Conservation (phyloP, 768 basidiomycete species). For the Solioccasus polychromus region DNA sequence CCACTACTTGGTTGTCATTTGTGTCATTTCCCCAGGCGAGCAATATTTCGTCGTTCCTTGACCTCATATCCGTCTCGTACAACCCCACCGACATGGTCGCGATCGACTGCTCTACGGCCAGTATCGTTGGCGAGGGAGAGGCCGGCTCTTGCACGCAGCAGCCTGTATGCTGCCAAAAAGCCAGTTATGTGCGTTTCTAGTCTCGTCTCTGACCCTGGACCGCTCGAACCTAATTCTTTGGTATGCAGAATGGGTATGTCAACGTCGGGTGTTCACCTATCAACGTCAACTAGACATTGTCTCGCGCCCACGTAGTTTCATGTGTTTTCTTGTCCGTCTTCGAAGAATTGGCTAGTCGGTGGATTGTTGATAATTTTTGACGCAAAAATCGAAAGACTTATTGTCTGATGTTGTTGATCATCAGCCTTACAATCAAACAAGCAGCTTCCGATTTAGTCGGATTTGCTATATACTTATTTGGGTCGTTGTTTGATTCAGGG, state of each 20-base stretch:
- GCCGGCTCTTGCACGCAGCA: constrained; percentile 20
- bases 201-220: background rate
- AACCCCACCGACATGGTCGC: constrained; percentile 22
- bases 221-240: background rate
- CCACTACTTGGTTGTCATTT: background rate
- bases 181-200: constrained; percentile 15
- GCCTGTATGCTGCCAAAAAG: constrained; percentile 25
- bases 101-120: constrained; percentile 23
- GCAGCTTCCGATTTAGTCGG: background rate
- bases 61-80: constrained; percentile 8
- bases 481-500: too few relatives aligned
- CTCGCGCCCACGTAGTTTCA: background rate
- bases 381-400: background rate
- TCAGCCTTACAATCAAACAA: too few relatives aligned
- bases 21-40: constrained; percentile 8
- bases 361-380: background rate
- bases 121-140: constrained; percentile 17
- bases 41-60: constrained; percentile 1
- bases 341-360: constrained; percentile 1
- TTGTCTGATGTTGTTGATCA: background rate
- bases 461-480: background rate
- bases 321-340: constrained; percentile 6
- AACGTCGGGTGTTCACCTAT: constrained; percentile 26
- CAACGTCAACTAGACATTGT: constrained; percentile 17
- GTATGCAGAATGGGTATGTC: constrained; percentile 13